Percentiles rank a stretch among this genome's conserved stretches.
Evolutionary conservation across 1,139 yeast species (phyloP).

Genomic region (Yamadazyma jaroonii): DNA sequence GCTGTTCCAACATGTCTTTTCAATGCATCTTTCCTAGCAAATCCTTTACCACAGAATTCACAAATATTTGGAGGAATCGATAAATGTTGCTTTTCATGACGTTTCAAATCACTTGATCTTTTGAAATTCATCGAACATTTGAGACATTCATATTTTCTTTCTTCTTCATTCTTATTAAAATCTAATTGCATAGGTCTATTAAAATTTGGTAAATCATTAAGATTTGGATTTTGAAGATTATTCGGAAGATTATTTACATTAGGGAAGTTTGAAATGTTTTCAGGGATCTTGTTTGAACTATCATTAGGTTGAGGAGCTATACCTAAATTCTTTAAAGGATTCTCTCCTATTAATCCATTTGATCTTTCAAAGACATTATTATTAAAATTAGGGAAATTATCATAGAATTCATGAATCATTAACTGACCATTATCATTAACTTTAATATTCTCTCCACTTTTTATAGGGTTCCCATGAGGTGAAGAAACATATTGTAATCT

Average conservation of each 20-base stretch:
- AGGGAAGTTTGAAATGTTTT: conserved; percentile 7
- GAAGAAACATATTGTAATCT: conserved; percentile 53
- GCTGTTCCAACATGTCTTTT: conserved; percentile 70
- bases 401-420: conserved; percentile 43
- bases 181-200: neutral
- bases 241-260: neutral
- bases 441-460: conserved; percentile 29
- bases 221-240: neutral
- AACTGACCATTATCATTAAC: conserved; percentile 43
- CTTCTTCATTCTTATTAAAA: conserved; percentile 3
- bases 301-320: neutral
- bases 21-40: conserved; percentile 78
- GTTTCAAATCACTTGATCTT: conserved; percentile 60
- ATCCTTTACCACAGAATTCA: conserved; percentile 72
- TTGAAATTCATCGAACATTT: conserved; percentile 58
- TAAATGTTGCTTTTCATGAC: conserved; percentile 62
- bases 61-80: conserved; percentile 67
- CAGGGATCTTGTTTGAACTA: neutral
- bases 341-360: conserved; percentile 9
- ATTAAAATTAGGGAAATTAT: conserved; percentile 42
- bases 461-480: conserved; percentile 52
- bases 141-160: conserved; percentile 40
- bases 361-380: conserved; percentile 33
- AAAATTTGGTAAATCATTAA: neutral
- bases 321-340: conserved; percentile 7